Conservation (phyloP, 805 yeast genomes). For the Metschnikowia dekortorum region DNA sequence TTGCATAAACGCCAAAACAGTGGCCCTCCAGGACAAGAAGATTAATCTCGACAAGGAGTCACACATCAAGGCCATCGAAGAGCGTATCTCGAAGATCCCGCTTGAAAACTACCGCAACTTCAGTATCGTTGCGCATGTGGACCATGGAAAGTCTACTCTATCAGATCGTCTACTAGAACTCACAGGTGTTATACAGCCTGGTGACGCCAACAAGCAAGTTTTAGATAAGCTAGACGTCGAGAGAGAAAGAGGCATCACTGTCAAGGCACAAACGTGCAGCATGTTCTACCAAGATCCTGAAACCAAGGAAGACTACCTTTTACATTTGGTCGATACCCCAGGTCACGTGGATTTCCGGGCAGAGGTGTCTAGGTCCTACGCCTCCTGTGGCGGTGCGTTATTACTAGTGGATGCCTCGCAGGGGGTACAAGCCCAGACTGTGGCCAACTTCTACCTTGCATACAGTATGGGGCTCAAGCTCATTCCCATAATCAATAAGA, state of each 20-base stretch:
- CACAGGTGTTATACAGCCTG: constrained; percentile 82
- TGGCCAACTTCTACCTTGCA: constrained; percentile 92
- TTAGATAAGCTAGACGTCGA: constrained; percentile 91
- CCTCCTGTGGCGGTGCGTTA: constrained; percentile 93
- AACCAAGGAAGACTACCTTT: constrained; percentile 66
- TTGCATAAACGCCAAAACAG: constrained; percentile 9
- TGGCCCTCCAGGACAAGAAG: constrained; percentile 23
- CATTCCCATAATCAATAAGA: constrained; percentile 87
- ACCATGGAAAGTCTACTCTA: constrained; percentile 83
- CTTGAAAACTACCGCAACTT: constrained; percentile 80
- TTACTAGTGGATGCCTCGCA: constrained; percentile 90
- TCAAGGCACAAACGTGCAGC: constrained; percentile 94
- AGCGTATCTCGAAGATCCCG: constrained; percentile 73
- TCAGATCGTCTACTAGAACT: constrained; percentile 84
- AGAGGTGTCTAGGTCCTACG: constrained; percentile 90
- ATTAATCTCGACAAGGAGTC: constrained; percentile 30
- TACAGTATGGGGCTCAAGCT: constrained; percentile 76
- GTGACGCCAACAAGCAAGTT: constrained; percentile 68
- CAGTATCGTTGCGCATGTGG: constrained; percentile 95
- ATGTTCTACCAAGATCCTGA: constrained; percentile 70
- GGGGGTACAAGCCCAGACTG: constrained; percentile 97
- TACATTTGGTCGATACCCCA: constrained; percentile 94
- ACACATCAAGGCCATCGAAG: constrained; percentile 36
- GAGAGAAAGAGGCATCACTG: constrained; percentile 93
- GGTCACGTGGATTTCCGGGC: constrained; percentile 96